Evolutionary conservation across 805 yeast genomes (phyloP).

Genomic region (Kodamaea fukazawae): DNA sequence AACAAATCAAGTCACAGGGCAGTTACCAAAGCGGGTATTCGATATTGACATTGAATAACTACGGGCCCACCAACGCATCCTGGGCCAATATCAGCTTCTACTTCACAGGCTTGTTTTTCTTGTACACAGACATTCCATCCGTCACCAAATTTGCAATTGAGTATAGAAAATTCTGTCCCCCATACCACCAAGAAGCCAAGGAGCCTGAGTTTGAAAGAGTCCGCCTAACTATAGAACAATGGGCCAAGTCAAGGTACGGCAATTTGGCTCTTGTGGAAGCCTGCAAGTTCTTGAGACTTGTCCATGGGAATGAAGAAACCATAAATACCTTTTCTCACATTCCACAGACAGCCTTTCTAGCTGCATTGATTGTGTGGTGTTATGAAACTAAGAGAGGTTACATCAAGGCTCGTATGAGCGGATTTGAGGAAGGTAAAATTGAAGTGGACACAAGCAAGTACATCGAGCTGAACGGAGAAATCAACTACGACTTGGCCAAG

Average conservation of each 20-base stretch:
- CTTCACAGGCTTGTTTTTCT: constrained; percentile 22
- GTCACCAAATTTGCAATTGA: constrained; percentile 12
- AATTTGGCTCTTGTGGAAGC: constrained; percentile 21
- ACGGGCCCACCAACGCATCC: constrained; percentile 30
- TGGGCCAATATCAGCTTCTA: constrained; percentile 31
- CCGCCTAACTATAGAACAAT: constrained; percentile 12
- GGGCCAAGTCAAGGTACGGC: constrained; percentile 27
- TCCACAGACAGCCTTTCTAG: constrained; percentile 10
- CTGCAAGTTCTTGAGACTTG: constrained; percentile 23
- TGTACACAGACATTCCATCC: constrained; percentile 22
- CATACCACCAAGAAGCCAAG: constrained; percentile 7
- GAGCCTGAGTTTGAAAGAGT: constrained; percentile 1
- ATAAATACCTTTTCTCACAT: constrained; percentile 10
- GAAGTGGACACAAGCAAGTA: not conserved
- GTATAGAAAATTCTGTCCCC: constrained; percentile 9
- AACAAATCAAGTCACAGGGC: constrained; percentile 12
- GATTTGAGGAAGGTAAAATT: not conserved
- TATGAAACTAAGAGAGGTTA: constrained; percentile 5
- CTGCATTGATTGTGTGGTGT: constrained; percentile 13
- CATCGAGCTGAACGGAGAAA: constrained; percentile 3
- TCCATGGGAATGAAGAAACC: constrained; percentile 6
- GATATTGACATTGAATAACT: constrained; percentile 20
- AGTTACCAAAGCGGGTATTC: constrained; percentile 1
- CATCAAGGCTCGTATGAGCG: not conserved
- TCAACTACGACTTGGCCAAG: constrained; percentile 10